Conservation (phyloP, 1,284 basidiomycete genomes). For the Cutaneotrichosporon sp. region DNA sequence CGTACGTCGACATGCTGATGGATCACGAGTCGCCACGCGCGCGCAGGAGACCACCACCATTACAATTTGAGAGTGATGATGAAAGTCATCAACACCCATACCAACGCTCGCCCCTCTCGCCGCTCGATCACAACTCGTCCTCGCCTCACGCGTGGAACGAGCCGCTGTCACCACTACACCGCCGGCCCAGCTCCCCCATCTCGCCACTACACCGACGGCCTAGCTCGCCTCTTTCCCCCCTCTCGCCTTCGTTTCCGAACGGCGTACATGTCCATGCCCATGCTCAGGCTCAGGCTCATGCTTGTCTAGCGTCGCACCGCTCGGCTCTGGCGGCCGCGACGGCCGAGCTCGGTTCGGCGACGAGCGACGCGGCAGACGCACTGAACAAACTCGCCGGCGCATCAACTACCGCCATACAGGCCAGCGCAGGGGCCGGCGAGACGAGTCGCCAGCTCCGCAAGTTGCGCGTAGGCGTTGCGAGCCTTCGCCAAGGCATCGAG, state of each 20-base stretch:
- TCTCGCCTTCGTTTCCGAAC: background rate
- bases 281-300: background rate
- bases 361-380: background rate
- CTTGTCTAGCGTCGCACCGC: background rate
- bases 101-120: conserved; percentile 6
- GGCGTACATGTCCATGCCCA: background rate
- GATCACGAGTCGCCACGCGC: conserved; percentile 1
- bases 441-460: conserved; percentile 11
- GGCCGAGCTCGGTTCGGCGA: background rate
- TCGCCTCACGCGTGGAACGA: background rate
- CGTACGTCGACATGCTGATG: conserved; percentile 4
- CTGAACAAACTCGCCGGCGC: conserved; percentile 1
- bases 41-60: background rate
- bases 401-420: background rate
- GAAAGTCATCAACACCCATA: background rate
- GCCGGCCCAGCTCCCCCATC: background rate
- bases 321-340: background rate
- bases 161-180: background rate
- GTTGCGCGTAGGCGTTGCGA: conserved; percentile 12
- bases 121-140: conserved; percentile 1
- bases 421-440: background rate
- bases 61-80: background rate
- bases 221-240: background rate
- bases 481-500: conserved; percentile 15
- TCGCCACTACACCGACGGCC: background rate